These are phyloP conservation scores for Volutella citrinella DNA, from an alignment of 2,329 filamentous ascomycete species.

Conservation along the genomic window DNA sequence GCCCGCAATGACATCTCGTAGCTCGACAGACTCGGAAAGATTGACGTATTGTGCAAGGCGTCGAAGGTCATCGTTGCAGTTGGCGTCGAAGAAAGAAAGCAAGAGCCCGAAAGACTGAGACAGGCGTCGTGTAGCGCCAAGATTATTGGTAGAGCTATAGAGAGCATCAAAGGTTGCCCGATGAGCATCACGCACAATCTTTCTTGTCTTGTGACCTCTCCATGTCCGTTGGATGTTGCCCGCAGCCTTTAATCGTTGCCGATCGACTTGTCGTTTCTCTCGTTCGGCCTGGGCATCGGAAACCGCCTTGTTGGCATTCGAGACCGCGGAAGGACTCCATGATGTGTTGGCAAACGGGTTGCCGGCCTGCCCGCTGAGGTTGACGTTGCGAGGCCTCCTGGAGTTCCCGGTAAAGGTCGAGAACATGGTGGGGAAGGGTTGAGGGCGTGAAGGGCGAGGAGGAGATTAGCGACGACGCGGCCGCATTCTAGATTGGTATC, in stretches of 20 bases:
- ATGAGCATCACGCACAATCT: conserved; percentile 52
- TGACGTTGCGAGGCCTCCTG: conserved; percentile 84
- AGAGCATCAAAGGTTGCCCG: conserved; percentile 61
- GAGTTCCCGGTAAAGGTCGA: conserved; percentile 87
- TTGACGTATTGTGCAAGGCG: conserved; percentile 44
- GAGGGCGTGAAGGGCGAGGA: conserved; percentile 7
- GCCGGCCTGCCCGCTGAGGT: conserved; percentile 78
- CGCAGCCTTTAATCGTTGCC: conserved; percentile 71
- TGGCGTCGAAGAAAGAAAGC: conserved; percentile 46
- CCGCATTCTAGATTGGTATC: conserved; percentile 13
- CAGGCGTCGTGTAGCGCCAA: conserved; percentile 34
- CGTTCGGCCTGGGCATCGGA: conserved; percentile 86
- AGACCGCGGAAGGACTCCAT: conserved; percentile 54
- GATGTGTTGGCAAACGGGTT: conserved; percentile 74
- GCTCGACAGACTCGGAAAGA: conserved; percentile 39
- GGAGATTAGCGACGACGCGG: conserved; percentile 6
- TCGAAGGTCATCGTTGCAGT: conserved; percentile 43
- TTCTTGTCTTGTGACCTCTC: conserved; percentile 71
- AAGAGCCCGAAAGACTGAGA: conserved; percentile 45
- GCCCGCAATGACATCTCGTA: conserved; percentile 32
- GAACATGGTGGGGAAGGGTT: conserved; percentile 61
- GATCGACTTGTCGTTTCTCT: conserved; percentile 73
- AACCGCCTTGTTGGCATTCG: conserved; percentile 72
- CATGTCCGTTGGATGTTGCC: conserved; percentile 75
- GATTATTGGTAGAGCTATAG: conserved; percentile 40